Percentiles rank a stretch among this genome's conserved stretches.
phyloP scores from a whole-genome alignment of 2,329 filamentous ascomycete species.

The Cadophora sp. region DNA sequence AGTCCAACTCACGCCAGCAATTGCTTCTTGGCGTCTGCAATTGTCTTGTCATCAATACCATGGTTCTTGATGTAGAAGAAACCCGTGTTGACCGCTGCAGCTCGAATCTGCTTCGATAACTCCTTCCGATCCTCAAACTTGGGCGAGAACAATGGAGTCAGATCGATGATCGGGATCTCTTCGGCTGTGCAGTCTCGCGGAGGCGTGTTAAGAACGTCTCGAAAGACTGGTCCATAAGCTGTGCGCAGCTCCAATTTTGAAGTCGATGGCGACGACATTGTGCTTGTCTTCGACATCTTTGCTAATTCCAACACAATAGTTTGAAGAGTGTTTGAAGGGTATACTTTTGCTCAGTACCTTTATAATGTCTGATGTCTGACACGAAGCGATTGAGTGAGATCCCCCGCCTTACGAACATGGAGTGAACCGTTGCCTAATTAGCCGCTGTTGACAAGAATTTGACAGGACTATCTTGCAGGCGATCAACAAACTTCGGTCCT shows the following conservation, averaged over 20 bases:
- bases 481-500: neutral
- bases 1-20: slow-evolving; percentile 37
- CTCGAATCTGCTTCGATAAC: slow-evolving; percentile 48
- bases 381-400: neutral
- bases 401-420: neutral
- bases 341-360: neutral
- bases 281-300: slow-evolving; percentile 25
- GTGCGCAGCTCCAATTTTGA: slow-evolving; percentile 53
- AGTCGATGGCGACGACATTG: slow-evolving; percentile 33
- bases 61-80: slow-evolving; percentile 57
- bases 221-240: slow-evolving; percentile 52
- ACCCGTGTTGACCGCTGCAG: slow-evolving; percentile 51
- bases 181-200: slow-evolving; percentile 48
- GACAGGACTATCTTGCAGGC: neutral
- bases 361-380: no score
- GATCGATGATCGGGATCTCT: slow-evolving; percentile 56
- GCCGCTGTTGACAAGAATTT: neutral
- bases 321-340: neutral
- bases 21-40: slow-evolving; percentile 42
- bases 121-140: slow-evolving; percentile 46
- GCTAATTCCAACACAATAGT: neutral
- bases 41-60: slow-evolving; percentile 46
- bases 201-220: slow-evolving; percentile 50
- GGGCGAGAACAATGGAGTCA: slow-evolving; percentile 47
- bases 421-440: neutral